Evolutionary conservation across 2,329 filamentous ascomycete species (phyloP).

Genomic region (Coleophoma eucalyptorum): DNA sequence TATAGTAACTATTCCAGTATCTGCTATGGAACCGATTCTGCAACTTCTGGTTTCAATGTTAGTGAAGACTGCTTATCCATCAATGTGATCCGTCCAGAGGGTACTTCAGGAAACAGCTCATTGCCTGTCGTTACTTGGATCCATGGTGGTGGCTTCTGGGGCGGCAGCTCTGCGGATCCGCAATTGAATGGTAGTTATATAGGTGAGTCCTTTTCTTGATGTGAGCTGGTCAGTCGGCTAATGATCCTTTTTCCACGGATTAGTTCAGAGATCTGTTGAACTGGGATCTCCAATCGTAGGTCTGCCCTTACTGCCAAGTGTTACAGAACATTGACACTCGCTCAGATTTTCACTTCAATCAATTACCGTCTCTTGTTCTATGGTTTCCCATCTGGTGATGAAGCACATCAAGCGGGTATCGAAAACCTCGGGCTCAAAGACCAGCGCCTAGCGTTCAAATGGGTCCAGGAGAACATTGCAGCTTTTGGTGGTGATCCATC

Average conservation of each 20-base stretch:
- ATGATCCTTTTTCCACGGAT: neutral
- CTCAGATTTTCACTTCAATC: neutral
- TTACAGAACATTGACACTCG: too few species aligned
- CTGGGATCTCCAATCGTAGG: slow-evolving; percentile 1
- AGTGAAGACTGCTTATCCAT: slow-evolving; percentile 4
- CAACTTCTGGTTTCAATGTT: neutral
- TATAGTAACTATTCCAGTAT: neutral
- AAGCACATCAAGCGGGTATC: slow-evolving; percentile 38
- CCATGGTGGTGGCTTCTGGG: slow-evolving; percentile 12
- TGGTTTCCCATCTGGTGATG: neutral
- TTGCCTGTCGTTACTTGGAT: slow-evolving; percentile 3
- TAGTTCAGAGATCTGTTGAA: neutral
- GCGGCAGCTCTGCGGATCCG: slow-evolving; percentile 36
- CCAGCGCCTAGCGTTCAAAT: slow-evolving; percentile 41
- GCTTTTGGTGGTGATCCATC: slow-evolving; percentile 36
- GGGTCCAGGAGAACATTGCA: slow-evolving; percentile 29
- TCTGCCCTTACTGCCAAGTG: neutral
- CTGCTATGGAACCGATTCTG: neutral
- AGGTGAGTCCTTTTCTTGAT: neutral
- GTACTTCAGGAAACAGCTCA: neutral
- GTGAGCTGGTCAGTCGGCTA: neutral
- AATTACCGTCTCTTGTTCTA: slow-evolving; percentile 1
- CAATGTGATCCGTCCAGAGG: neutral
- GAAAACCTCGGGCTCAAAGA: slow-evolving; percentile 1
- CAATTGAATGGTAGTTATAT: slow-evolving; percentile 55